A percentile compares a stretch with the other conserved stretches of the same genome.
These are phyloP conservation scores for Gossypium gossypioides DNA, from an alignment of 441 rosid species.

Conservation along the genomic window DNA sequence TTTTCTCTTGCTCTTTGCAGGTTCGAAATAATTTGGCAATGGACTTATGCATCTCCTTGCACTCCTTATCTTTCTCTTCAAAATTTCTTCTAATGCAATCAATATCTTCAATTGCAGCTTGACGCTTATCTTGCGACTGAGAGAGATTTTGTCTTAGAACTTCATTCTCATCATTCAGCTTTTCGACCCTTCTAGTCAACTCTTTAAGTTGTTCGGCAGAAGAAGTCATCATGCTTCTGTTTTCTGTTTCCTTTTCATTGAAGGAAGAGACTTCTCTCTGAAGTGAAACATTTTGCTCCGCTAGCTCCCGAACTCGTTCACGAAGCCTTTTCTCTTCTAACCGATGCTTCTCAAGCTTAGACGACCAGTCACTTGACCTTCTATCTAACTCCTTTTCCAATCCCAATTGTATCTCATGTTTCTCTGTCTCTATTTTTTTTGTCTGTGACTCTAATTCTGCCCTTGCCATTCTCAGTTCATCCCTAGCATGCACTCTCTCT, in stretches of 20 bases:
- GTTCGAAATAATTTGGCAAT: slow-evolving; percentile 56
- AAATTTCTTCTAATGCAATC: slow-evolving; percentile 52
- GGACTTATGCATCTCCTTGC: slow-evolving; percentile 78
- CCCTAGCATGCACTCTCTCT: slow-evolving; percentile 58
- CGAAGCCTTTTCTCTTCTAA: slow-evolving; percentile 84
- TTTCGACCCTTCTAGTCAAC: slow-evolving; percentile 45
- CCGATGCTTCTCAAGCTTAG: slow-evolving; percentile 67
- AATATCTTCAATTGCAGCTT: slow-evolving; percentile 41
- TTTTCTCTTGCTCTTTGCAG: slow-evolving; percentile 76
- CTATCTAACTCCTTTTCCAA: slow-evolving; percentile 92
- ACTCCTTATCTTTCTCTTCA: slow-evolving; percentile 80
- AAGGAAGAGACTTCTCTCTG: slow-evolving; percentile 73
- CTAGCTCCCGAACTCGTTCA: slow-evolving; percentile 86
- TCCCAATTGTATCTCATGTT: slow-evolving; percentile 64
- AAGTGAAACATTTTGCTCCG: slow-evolving; percentile 87
- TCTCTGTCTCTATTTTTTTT: slow-evolving; percentile 62
- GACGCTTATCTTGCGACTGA: slow-evolving; percentile 43
- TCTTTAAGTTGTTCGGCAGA: slow-evolving; percentile 55
- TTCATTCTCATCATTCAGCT: slow-evolving; percentile 42
- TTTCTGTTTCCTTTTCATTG: slow-evolving; percentile 62
- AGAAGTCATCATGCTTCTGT: slow-evolving; percentile 38
- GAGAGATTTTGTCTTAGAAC: slow-evolving; percentile 41
- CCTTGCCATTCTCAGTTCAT: slow-evolving; percentile 44
- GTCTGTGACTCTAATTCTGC: slow-evolving; percentile 46
- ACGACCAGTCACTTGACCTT: slow-evolving; percentile 87